phyloP scores from a whole-genome alignment of 805 yeast genomes.

The Yamadazyma paraphyllophila region DNA sequence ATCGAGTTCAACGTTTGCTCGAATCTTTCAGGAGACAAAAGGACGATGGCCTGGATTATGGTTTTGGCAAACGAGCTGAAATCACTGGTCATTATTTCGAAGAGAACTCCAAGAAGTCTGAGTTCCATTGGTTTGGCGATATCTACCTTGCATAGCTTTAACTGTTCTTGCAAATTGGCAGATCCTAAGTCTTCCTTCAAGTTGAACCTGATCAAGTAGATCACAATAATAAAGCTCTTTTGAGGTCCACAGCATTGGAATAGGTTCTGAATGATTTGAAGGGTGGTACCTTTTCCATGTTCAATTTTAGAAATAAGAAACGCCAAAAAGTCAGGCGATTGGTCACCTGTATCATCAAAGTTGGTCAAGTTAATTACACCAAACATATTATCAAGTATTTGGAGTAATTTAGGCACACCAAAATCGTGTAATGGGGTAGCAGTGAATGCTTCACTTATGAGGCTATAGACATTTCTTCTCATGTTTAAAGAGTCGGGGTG shows the following conservation, averaged over 20 bases:
- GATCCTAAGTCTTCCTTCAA: background rate
- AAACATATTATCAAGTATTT: background rate
- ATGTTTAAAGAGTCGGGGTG: background rate
- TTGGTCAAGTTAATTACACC: constrained; percentile 1
- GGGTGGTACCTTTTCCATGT: background rate
- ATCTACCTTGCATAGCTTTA: constrained; percentile 16
- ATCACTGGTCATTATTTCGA: constrained; percentile 10
- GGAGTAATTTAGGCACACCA: constrained; percentile 1
- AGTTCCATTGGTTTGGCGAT: constrained; percentile 19
- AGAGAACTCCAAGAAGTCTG: constrained; percentile 18
- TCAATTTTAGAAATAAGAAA: constrained; percentile 2
- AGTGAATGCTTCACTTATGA: background rate
- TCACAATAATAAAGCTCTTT: background rate
- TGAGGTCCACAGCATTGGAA: constrained; percentile 2
- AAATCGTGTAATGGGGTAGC: background rate
- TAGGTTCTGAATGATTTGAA: background rate
- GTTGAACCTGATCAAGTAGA: constrained; percentile 2
- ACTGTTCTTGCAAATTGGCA: background rate
- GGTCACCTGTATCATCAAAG: background rate
- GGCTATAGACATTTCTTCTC: background rate
- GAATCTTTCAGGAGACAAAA: constrained; percentile 25
- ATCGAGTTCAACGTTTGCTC: constrained; percentile 19
- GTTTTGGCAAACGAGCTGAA: constrained; percentile 30
- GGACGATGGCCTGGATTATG: constrained; percentile 27
- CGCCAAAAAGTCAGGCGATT: constrained; percentile 4